These are phyloP conservation scores for Xylaria telfairii DNA, from an alignment of 495 filamentous ascomycete genomes.

Conservation along the genomic window DNA sequence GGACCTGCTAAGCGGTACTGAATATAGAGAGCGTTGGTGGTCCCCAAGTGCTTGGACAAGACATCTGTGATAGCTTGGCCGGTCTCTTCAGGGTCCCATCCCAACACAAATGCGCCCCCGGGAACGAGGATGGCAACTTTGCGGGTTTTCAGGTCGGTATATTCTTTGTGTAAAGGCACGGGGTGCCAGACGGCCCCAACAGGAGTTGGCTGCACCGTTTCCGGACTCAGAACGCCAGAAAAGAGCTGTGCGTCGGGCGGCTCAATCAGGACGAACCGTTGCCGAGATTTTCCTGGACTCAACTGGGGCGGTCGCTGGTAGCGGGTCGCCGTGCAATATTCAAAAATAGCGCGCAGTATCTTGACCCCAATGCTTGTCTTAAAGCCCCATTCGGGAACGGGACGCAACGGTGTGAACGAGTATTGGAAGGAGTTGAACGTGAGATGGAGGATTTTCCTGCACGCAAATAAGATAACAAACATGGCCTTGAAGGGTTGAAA, in stretches of 20 bases:
- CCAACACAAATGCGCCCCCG: too few species aligned
- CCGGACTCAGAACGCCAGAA: not conserved
- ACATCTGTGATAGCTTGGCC: not conserved
- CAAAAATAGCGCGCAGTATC: too few species aligned
- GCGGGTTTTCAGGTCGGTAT: too few species aligned
- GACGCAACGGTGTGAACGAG: not conserved
- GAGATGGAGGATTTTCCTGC: not conserved
- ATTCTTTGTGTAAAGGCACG: too few species aligned
- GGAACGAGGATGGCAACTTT: too few species aligned
- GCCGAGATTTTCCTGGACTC: too few species aligned
- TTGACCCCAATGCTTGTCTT: too few species aligned
- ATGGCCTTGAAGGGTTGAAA: conserved; percentile 5
- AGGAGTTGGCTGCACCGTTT: not conserved
- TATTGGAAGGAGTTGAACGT: not conserved
- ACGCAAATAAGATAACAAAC: not conserved
- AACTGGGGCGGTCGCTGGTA: too few species aligned
- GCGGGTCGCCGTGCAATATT: too few species aligned
- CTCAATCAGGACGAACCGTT: too few species aligned
- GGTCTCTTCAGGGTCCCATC: too few species aligned
- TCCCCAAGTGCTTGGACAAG: not conserved
- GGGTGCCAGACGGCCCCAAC: conserved; percentile 17
- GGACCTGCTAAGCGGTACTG: conserved; percentile 17
- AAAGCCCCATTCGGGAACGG: not conserved
- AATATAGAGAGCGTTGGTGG: conserved; percentile 15
- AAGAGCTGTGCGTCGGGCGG: not conserved